Evolutionary conservation across 164 flowering plant genomes (phyloP).

Genomic region (Stephania japonica): DNA sequence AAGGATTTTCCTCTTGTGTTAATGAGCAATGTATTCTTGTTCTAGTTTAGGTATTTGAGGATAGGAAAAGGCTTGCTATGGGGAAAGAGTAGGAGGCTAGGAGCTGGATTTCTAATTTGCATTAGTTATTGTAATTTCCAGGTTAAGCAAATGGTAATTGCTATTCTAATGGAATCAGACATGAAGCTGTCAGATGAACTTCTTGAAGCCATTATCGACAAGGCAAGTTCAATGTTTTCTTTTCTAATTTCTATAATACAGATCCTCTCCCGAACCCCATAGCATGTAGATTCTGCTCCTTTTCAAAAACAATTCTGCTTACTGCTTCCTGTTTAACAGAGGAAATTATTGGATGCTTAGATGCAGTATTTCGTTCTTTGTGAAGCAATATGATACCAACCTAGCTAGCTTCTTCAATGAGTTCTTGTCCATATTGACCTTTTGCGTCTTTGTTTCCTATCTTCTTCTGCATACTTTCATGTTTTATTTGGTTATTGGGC

Average conservation of each 20-base stretch:
- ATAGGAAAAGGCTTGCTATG: neutral
- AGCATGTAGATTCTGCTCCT: neutral
- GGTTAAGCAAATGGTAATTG: conserved; percentile 88
- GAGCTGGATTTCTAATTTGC: neutral
- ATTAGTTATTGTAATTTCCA: conserved; percentile 15
- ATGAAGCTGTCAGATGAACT: conserved; percentile 62
- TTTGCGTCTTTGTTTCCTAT: neutral
- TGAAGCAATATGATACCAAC: neutral
- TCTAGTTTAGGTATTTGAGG: neutral
- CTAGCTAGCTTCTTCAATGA: neutral
- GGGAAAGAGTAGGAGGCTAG: neutral
- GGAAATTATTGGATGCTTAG: no score
- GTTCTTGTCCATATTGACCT: neutral
- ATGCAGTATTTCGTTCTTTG: neutral
- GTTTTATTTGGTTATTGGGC: conserved; percentile 10
- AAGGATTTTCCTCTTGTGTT: neutral
- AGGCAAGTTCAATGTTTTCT: conserved; percentile 29
- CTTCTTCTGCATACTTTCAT: neutral
- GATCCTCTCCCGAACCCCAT: neutral
- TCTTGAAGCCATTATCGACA: conserved; percentile 68
- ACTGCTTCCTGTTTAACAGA: no score
- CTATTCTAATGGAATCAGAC: conserved; percentile 64
- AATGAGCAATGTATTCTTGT: neutral
- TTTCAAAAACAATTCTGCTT: neutral
- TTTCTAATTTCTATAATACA: neutral